These are phyloP conservation scores for Fusarium hostae DNA, from an alignment of 2,329 filamentous ascomycete genomes.

Conservation along the genomic window DNA sequence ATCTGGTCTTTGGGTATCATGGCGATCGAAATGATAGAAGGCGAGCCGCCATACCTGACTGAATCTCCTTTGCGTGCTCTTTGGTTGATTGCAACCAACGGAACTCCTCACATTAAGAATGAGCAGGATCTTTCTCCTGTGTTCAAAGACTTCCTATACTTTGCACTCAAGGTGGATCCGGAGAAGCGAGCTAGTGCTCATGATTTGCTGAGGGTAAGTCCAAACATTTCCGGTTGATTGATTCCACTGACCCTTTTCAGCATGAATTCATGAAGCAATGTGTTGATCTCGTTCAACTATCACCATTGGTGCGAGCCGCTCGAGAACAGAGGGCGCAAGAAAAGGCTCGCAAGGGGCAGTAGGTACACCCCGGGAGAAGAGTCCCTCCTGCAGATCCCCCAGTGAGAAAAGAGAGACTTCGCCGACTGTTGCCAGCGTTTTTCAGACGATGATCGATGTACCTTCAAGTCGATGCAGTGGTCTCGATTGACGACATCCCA, in stretches of 20 bases:
- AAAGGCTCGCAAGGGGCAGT: constrained; percentile 73
- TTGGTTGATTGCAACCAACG: constrained; percentile 96
- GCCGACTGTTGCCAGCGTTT: constrained; percentile 28
- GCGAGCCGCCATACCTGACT: constrained; percentile 95
- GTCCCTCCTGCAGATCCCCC: constrained; percentile 21
- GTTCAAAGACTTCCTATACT: constrained; percentile 91
- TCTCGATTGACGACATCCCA: constrained; percentile 19
- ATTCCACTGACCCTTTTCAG: constrained; percentile 55
- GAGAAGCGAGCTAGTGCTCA: constrained; percentile 96
- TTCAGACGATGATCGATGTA: constrained; percentile 30
- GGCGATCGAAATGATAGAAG: constrained; percentile 99
- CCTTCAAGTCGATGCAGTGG: constrained; percentile 15
- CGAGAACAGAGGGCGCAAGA: constrained; percentile 87
- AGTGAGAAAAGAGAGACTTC: constrained; percentile 22
- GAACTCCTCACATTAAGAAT: constrained; percentile 94
- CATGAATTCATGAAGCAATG: constrained; percentile 84
- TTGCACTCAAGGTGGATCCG: constrained; percentile 95
- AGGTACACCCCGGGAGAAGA: constrained; percentile 38
- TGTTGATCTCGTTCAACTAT: constrained; percentile 78
- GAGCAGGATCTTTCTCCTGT: constrained; percentile 82
- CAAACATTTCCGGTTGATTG: constrained; percentile 45
- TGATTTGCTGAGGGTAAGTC: constrained; percentile 86
- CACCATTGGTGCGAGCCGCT: constrained; percentile 87
- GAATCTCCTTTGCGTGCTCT: constrained; percentile 93
- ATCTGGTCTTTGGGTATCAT: constrained; percentile 99